phyloP scores from a whole-genome alignment of 768 basidiomycete species.

The Amanita jacksonii region DNA sequence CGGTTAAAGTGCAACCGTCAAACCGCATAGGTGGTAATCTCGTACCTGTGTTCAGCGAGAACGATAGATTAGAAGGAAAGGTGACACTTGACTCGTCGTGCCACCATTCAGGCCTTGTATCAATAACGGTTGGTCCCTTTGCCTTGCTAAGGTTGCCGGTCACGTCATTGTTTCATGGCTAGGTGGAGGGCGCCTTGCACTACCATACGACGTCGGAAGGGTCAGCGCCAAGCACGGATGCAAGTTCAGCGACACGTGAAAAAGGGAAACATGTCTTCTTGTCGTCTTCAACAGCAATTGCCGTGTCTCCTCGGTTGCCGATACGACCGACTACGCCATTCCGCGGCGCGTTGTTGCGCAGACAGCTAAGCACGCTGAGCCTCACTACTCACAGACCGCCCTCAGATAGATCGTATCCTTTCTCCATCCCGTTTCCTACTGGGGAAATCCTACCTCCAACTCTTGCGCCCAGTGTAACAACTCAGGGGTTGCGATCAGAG shows the following conservation, averaged over 20 bases:
- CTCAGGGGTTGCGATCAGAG: constrained; percentile 14
- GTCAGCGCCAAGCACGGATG: constrained; percentile 2
- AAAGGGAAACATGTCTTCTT: constrained; percentile 39
- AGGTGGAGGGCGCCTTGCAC: constrained; percentile 59
- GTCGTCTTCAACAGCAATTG: constrained; percentile 33
- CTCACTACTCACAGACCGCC: constrained; percentile 24
- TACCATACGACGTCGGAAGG: constrained; percentile 26
- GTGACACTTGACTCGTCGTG: constrained; percentile 46
- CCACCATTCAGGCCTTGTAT: constrained; percentile 44
- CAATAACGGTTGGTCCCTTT: constrained; percentile 37
- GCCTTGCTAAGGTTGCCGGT: not conserved
- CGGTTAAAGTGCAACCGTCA: constrained; percentile 37
- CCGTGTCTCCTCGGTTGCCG: constrained; percentile 25
- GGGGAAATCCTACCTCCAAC: constrained; percentile 58
- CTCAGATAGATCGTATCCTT: constrained; percentile 34
- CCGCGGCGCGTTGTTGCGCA: constrained; percentile 33
- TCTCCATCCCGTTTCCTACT: constrained; percentile 47
- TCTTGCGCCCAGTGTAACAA: constrained; percentile 25
- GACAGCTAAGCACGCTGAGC: constrained; percentile 35
- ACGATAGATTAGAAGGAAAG: constrained; percentile 51
- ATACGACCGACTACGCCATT: constrained; percentile 24
- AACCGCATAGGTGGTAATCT: constrained; percentile 20
- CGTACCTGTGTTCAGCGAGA: constrained; percentile 49
- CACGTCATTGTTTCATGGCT: not conserved
- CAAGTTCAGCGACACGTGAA: constrained; percentile 11